Conservation (phyloP, 345 rosid genomes). For the Angophora floribunda region DNA sequence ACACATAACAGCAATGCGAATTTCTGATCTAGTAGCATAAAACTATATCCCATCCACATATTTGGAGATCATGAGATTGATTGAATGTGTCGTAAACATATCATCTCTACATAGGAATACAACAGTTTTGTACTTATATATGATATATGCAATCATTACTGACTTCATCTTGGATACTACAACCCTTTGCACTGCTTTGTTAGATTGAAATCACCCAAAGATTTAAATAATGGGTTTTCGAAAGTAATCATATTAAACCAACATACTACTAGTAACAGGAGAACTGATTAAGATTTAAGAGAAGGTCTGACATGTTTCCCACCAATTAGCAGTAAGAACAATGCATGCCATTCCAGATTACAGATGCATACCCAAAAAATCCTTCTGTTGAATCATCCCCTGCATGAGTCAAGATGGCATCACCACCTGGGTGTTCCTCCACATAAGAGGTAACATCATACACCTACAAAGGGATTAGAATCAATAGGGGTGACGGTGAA, state of each 20-base stretch:
- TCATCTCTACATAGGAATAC: background rate
- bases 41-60: background rate
- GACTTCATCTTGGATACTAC: background rate
- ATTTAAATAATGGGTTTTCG: background rate
- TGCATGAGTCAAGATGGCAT: slow-evolving; percentile 78
- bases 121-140: background rate
- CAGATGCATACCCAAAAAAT: slow-evolving; percentile 57
- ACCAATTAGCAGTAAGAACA: background rate
- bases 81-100: background rate
- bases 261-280: background rate
- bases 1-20: background rate
- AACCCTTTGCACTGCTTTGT: background rate
- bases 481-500: background rate
- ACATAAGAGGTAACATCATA: slow-evolving; percentile 87
- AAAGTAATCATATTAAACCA: background rate
- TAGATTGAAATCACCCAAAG: background rate
- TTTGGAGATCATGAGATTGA: background rate
- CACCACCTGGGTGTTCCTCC: slow-evolving; percentile 97
- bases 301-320: background rate
- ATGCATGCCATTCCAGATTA: background rate
- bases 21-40: background rate
- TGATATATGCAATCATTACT: background rate
- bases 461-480: slow-evolving; percentile 21
- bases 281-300: background rate
- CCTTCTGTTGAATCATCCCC: slow-evolving; percentile 95